Percentiles rank a stretch among this genome's conserved stretches.
Conservation (phyloP, 257 asterid genomes). For the Solanum ossicruentum region DNA sequence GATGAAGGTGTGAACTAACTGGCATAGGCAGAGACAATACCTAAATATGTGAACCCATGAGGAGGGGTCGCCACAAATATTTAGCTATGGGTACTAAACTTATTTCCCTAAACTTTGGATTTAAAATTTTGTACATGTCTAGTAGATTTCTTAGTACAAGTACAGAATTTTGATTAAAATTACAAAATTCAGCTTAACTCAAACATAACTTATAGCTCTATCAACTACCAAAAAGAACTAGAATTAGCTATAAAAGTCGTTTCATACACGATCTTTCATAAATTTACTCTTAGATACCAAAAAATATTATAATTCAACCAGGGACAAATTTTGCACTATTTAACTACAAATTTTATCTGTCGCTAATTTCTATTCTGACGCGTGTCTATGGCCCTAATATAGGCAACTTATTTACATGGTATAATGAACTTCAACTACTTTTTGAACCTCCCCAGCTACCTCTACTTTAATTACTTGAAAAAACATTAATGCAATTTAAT, state of each 20-base stretch:
- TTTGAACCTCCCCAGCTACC: background rate
- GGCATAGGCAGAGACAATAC: no score
- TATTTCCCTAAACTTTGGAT: no score
- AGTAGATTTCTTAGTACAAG: background rate
- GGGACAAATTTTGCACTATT: background rate
- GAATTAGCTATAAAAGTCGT: background rate
- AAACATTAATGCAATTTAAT: background rate
- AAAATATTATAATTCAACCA: background rate
- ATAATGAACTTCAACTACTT: conserved; percentile 1
- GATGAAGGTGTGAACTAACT: no score
- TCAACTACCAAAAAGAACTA: background rate
- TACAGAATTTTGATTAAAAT: background rate
- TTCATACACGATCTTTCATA: background rate
- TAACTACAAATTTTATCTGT: background rate
- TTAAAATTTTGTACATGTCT: no score
- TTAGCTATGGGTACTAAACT: no score
- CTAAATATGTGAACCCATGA: no score
- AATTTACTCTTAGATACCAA: background rate
- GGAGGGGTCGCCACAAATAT: no score
- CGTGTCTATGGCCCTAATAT: background rate
- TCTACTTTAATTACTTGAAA: background rate
- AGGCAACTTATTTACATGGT: background rate
- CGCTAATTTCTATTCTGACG: no score
- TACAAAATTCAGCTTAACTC: background rate
- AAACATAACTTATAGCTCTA: background rate